Evolutionary conservation across 2,329 filamentous ascomycete species (phyloP), one percentile per base, ranked within the genome.

Genomic region (Fusarium falciforme): DNA sequence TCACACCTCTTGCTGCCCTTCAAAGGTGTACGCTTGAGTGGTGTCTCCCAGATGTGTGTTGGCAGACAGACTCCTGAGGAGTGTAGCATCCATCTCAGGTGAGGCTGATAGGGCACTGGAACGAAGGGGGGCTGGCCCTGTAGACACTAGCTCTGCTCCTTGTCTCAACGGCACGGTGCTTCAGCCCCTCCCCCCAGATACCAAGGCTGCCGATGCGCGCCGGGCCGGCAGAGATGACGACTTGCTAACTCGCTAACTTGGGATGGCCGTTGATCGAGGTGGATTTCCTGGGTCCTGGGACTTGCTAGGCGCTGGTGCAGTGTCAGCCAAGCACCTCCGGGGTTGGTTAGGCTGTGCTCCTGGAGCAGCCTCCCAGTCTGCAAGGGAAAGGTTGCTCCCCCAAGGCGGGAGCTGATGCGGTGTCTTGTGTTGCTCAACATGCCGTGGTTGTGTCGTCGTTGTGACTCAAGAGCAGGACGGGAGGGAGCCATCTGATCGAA

Each of bases 381-480:
- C 63, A 61, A 65, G 57, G 65, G 66, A 52, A 64, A 44, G n/a
- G 49, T 42, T 42, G 68, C 55, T 38, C 62, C 62, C 68, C 61
- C 61, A 68, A 67, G 71, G 67, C 72, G 73, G 75, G 72, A 77
- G 68, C 72, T 71, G 75, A 74, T 74, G 72, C 70, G 66, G 72
- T 74, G 75, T 71, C 66, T 70, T 69, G 70, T 76, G 76, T 69
- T 64, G 68, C 61, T 57, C 49, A 65, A 40, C 55, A 72, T 74
- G 70, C 40, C 42, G 67, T 71, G 67, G 22, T 40, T 49, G 55
- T 64, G 62, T 59, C 54, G 63, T 44, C 47, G 33, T 61, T 55
- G 68, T 71, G 55, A 70, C 68, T 61, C 61, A 62, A 62, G 27
- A 67, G 31, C 52, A 54, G 54, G 52, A 64, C 36, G 64, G 61